Conservation (phyloP, 257 asterid genomes). For the Solanum rostratum region DNA sequence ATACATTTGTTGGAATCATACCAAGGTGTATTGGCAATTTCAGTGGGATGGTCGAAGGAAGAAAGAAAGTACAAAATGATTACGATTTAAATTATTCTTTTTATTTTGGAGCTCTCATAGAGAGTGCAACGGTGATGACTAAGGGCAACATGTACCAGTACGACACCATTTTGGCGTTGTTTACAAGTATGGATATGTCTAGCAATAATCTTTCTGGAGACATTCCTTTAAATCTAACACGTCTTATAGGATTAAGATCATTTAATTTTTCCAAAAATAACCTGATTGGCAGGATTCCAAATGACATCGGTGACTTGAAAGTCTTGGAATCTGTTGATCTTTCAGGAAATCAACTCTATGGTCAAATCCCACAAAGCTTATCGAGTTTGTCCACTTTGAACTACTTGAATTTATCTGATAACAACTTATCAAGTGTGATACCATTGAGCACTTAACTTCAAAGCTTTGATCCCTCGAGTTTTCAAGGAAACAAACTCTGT, state of each 20-base stretch:
- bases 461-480: background rate
- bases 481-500: background rate
- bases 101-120: background rate
- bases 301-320: constrained; percentile 3
- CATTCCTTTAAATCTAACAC: constrained; percentile 15
- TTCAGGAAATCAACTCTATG: background rate
- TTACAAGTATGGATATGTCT: constrained; percentile 14
- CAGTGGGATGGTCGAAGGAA: constrained; percentile 15
- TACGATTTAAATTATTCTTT: background rate
- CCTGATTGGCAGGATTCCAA: constrained; percentile 17
- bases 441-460: constrained; percentile 3
- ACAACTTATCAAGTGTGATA: constrained; percentile 6
- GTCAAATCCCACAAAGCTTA: background rate
- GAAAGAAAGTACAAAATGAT: background rate
- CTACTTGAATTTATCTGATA: background rate
- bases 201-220: constrained; percentile 13
- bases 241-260: constrained; percentile 9
- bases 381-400: background rate
- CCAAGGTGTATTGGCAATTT: constrained; percentile 17
- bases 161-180: constrained; percentile 1
- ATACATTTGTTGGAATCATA: background rate
- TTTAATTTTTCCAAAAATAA: constrained; percentile 21
- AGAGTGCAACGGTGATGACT: constrained; percentile 2
- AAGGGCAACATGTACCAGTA: constrained; percentile 5
- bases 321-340: constrained; percentile 1